phyloP scores from a whole-genome alignment of 305 asterid species.

The Plantago coronopus region DNA sequence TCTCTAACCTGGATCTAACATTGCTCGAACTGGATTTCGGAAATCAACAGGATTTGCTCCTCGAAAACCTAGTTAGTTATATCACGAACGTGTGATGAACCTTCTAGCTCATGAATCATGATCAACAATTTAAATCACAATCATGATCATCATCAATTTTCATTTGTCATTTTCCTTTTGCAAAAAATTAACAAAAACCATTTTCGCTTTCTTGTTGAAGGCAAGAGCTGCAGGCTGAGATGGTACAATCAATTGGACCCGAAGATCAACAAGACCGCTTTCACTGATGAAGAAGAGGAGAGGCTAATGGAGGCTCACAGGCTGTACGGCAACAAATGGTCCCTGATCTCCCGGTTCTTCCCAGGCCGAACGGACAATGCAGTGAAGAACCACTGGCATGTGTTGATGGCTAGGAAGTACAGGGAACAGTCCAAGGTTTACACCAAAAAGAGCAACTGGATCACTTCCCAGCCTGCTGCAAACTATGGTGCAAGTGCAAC shows the following conservation, averaged over 20 bases:
- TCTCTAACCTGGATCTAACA: too few species aligned
- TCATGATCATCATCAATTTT: too few species aligned
- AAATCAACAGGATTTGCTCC: too few species aligned
- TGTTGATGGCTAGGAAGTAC: conserved; percentile 41
- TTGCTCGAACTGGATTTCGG: too few species aligned
- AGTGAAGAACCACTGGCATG: conserved; percentile 62
- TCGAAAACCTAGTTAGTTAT: too few species aligned
- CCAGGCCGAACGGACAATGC: conserved; percentile 58
- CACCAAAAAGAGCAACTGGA: conserved; percentile 22
- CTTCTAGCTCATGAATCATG: not conserved
- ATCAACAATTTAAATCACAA: too few species aligned
- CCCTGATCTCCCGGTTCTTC: conserved; percentile 41
- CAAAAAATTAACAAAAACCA: too few species aligned
- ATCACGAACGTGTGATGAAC: too few species aligned
- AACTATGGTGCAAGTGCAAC: not conserved
- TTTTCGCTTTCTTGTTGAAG: conserved; percentile 21
- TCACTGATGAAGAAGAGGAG: conserved; percentile 43
- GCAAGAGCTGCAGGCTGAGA: conserved; percentile 59
- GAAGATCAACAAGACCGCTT: conserved; percentile 40
- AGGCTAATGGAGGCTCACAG: conserved; percentile 40
- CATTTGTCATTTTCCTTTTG: too few species aligned
- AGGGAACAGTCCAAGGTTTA: conserved; percentile 30
- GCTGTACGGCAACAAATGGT: conserved; percentile 52
- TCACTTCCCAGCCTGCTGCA: not conserved
- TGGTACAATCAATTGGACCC: conserved; percentile 61